Base-by-base conservation (phyloP, 169 alveolate genomes). In the Theileria equi region DNA sequence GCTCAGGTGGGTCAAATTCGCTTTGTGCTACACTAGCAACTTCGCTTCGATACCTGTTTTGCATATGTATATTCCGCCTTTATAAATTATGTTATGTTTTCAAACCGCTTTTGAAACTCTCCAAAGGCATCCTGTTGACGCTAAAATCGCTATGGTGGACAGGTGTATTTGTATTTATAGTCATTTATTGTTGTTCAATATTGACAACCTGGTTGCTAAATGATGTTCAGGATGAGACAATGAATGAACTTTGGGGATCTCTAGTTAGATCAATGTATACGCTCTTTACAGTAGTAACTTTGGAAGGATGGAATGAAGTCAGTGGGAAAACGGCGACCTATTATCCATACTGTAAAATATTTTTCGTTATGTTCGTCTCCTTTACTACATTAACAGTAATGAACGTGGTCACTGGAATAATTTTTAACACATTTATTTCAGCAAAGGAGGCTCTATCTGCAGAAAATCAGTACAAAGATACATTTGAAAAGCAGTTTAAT, bases 261-360 rank as follows among this genome's bases (percentile, higher is more conserved):
- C 55, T 82, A 43, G 63, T 52, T 38, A 52, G 64, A 32, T 78
- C 89, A 19, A 82, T 82, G 90, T 82, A 71, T 36, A 82, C 90
- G 2, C 70, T 82, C 34, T 82, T 82, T 60, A 82, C 90, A 26
- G 77, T 82, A 10, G 47, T 79, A 49, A 82, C 90, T 40, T 81
- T 82, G 17, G 90, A 82, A 62, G 90, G 90, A 16, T 82, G 90
- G 90, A 82, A 82, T 60, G 86, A 79, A 19, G 82, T 82, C 34
- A 74, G 87, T 55, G 66, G 63, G 35, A 55, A 69, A 23, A 82
- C 90, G 1, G 90, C 89, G 23, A 76, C 36, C 36, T 35, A 45
- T 41, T 79, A 82, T 44, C 90, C 90, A 11, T 52, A 64, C 49
- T 54, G 79, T 31, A 69, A 79, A 47, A 21, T 82, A 1, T 82